A percentile compares a stretch with the other conserved stretches of the same genome.
Evolutionary conservation across 176 grass and related monocot genomes (phyloP).

Genomic region (Ensete ventricosum): DNA sequence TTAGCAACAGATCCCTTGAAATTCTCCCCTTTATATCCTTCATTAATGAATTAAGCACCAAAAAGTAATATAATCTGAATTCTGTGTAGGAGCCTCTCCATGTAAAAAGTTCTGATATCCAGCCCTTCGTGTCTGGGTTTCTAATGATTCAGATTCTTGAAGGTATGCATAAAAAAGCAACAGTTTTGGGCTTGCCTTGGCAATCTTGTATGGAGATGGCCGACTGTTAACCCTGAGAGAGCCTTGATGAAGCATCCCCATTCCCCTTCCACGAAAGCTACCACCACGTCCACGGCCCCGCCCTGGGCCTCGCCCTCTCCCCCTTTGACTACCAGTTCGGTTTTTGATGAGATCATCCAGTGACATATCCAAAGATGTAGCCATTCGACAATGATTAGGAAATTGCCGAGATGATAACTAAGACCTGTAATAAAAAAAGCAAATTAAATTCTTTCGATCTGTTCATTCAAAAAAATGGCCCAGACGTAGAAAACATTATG

Average conservation of each 20-base stretch:
- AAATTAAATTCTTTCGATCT: not conserved
- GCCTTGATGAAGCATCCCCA: slow-evolving; percentile 53
- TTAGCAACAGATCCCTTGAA: slow-evolving; percentile 5
- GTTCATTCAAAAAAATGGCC: not conserved
- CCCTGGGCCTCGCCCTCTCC: slow-evolving; percentile 40
- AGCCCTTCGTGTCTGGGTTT: slow-evolving; percentile 35
- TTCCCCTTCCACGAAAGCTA: slow-evolving; percentile 64
- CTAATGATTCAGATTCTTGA: slow-evolving; percentile 54
- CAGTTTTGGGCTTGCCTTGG: slow-evolving; percentile 90
- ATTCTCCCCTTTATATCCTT: slow-evolving; percentile 4
- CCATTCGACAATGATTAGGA: slow-evolving; percentile 30
- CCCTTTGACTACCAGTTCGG: slow-evolving; percentile 58
- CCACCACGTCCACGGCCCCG: slow-evolving; percentile 48
- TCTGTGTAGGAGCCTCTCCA: slow-evolving; percentile 22
- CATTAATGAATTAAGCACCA: slow-evolving; percentile 15
- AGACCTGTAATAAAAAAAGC: not conserved
- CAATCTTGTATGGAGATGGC: slow-evolving; percentile 58
- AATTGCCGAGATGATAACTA: not conserved
- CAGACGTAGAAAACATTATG: too few relatives aligned
- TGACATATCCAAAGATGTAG: slow-evolving; percentile 57
- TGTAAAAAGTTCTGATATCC: slow-evolving; percentile 28
- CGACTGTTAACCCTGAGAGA: slow-evolving; percentile 79
- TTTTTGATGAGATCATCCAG: slow-evolving; percentile 85
- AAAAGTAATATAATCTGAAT: slow-evolving; percentile 29
- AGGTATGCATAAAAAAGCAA: slow-evolving; percentile 51